Evolutionary conservation across 208 protist species (phyloP).

Genomic region (Leishmania braziliensis): DNA sequence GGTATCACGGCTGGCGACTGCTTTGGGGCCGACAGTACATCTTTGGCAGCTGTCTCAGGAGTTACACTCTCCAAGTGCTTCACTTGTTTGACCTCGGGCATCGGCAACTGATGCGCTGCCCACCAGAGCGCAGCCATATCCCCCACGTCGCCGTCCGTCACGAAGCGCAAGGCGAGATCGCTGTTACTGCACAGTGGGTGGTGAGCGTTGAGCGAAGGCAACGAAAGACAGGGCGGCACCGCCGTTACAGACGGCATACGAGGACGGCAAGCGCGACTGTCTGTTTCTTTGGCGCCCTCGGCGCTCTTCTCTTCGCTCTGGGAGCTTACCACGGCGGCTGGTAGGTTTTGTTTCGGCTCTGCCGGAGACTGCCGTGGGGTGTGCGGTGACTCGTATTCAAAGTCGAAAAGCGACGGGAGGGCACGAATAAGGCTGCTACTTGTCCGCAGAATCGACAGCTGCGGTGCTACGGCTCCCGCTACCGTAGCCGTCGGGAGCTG

Average conservation of each 20-base stretch:
- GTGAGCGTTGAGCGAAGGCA: not conserved
- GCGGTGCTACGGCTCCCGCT: not conserved
- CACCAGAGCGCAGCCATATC: not conserved
- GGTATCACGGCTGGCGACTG: not conserved
- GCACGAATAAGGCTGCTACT: conserved; percentile 18
- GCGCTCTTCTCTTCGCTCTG: not conserved
- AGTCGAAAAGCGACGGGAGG: conserved; percentile 18
- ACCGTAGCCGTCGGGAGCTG: not conserved
- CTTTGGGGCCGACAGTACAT: not conserved
- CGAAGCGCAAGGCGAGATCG: not conserved
- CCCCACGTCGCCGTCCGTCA: not conserved
- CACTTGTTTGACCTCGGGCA: not conserved
- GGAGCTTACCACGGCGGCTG: not conserved
- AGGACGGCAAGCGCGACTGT: not conserved
- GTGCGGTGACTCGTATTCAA: conserved; percentile 22
- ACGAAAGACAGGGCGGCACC: not conserved
- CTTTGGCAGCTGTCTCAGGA: not conserved
- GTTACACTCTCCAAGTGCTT: not conserved
- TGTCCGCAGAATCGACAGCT: conserved; percentile 26
- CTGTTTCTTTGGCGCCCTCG: not conserved
- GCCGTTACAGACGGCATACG: not conserved
- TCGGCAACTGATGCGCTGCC: not conserved
- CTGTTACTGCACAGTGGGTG: not conserved
- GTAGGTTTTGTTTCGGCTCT: not conserved
- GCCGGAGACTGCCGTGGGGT: not conserved